Evolutionary conservation across 768 basidiomycete genomes (phyloP), one percentile per base, ranked within the genome.

Genomic region (Xerocomus potaroensis): DNA sequence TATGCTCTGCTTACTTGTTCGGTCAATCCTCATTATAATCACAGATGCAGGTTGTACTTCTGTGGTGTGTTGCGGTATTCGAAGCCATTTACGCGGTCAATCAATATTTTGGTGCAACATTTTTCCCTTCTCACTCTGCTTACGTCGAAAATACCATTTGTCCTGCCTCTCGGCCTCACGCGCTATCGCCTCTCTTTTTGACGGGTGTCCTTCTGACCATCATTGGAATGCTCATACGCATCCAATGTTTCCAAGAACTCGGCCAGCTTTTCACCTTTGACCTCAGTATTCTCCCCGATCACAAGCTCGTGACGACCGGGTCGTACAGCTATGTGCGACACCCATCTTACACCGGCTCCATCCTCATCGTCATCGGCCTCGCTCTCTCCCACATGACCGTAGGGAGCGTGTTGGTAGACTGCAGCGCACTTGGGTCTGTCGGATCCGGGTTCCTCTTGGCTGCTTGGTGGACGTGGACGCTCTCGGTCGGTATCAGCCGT

Each of bases 241-340:
- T 78, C 15, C 73, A 69, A 51, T 80, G 79, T 54, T 81, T 77
- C 72, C 66, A 61, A 45, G 69, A 74, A 19, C 75, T 81, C 18
- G 79, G 78, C 2, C 58, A 68, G 2, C 62, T 79, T 45, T 81
- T 81, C 66, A 80, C 79, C 0, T 81, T 80, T 58, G 78, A 80
- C 55, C 70, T 81, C 39, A 78, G 78, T 37, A 60, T 81, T 33
- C 76, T 74, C 45, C 76, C 77, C 2, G 60, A 66, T 26, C 80
- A 81, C 63, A 69, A 61, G 39, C 69, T 80, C 36, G 64, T 80
- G 51, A 79, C 77, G 3, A 58, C 61, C n/a, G 72, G 77, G 16
- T 74, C 70, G 48, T 80, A 80, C 57, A 47, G 61, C 6, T 72
- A 73, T 47, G 79, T 79, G 43, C 74, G 79, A 7, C 79, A 80